These are phyloP conservation scores for Naganishia randhawae DNA, from an alignment of 768 basidiomycete genomes.

Conservation along the genomic window DNA sequence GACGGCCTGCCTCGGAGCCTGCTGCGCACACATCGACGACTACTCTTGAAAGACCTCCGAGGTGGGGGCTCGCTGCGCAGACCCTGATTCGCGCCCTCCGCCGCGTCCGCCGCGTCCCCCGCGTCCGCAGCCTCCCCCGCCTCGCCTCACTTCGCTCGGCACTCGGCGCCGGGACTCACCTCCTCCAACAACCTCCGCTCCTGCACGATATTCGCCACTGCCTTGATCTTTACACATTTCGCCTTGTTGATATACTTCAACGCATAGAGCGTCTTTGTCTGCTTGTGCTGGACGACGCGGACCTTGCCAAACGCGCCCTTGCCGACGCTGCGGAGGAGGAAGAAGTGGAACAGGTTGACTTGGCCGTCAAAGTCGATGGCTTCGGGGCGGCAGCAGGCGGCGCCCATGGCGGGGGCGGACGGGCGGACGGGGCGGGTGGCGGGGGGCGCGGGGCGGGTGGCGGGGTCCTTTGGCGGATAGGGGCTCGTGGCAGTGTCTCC, in stretches of 20 bases:
- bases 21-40: too few species aligned
- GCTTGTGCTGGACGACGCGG: conserved; percentile 93
- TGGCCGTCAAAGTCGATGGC: conserved; percentile 81
- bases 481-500: too few species aligned
- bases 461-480: too few species aligned
- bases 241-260: conserved; percentile 98
- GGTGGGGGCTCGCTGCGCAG: too few species aligned
- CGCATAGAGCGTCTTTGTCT: conserved; percentile 83
- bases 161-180: conserved; percentile 56
- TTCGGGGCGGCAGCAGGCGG: conserved; percentile 76
- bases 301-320: conserved; percentile 99
- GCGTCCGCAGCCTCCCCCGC: neutral
- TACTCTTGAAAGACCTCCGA: too few species aligned
- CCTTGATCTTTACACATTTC: conserved; percentile 83
- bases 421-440: too few species aligned
- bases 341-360: conserved; percentile 92
- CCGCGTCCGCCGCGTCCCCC: neutral
- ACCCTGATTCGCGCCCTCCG: neutral
- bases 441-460: too few species aligned
- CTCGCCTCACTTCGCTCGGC: neutral
- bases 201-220: conserved; percentile 88
- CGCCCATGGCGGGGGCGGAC: too few species aligned
- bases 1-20: too few species aligned
- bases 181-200: conserved; percentile 89
- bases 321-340: conserved; percentile 89